Base-by-base conservation (phyloP, 805 yeast genomes). In the Barnettozyma salicaria region DNA sequence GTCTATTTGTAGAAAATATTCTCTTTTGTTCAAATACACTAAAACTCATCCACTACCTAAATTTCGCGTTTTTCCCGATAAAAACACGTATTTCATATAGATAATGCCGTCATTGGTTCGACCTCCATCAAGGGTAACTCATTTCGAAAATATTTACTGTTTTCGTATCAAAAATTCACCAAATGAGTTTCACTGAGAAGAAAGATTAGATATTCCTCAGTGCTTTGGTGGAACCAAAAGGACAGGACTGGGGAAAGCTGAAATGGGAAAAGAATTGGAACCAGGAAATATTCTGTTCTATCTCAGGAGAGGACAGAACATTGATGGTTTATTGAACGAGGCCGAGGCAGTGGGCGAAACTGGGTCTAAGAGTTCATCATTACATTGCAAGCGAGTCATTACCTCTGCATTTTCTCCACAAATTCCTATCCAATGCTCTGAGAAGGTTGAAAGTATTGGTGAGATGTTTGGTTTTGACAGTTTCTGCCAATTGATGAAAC, bases 331-430 rank as follows among this genome's bases (percentile, higher is more conserved):
- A 27, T 18, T 48, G 16, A 35, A 34, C 5, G 21, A 37, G 12
- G 6, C 39, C 2, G 31, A 36, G 9, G 11, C 39, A 6, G 33
- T 32, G 4, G 24, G 40, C 2, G 34, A 27, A 18, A 20, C 33
- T 4, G 47, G 37, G 1, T 30, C 39, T 14, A 52, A 49, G 34
- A 39, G 40, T 17, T 45, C 50, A 12, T 53, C 59, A 7, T n/a
- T 44, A 17, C 50, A 49, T 20, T 55, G 59, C 42, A 53, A 46
- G 37, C 44, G 30, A 34, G 47, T 58, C 16, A 44, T 53, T 7
- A 37, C 50, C 7, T 70, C 67, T 40, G 62, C 76, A 8, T 66
- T 67, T 39, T 68, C 76, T 25, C 83, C 83, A 13, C 58, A 70
- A 27, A 60, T 76, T 9, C 66, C 79, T 0, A 63, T 76, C 6